Percentiles rank a stretch among this genome's conserved stretches.
Evolutionary conservation across 108 stramenopile genomes (phyloP).

Genomic region (Phaeodactylum tricornutum): DNA sequence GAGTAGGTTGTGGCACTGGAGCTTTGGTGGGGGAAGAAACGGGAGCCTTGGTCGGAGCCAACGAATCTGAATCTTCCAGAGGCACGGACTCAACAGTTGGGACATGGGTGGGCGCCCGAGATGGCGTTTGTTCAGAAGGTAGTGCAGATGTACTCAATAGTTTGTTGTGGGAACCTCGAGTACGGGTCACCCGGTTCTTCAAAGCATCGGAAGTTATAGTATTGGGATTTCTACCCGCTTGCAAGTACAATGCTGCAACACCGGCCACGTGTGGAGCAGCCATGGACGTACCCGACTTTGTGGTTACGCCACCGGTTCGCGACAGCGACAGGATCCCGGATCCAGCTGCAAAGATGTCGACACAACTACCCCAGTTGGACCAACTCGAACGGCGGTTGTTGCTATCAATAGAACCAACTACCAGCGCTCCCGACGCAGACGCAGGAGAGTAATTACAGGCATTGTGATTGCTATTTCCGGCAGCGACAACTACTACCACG

Average conservation of each 20-base stretch:
- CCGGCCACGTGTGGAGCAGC: conserved; percentile 65
- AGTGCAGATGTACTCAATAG: not conserved
- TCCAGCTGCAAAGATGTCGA: conserved; percentile 46
- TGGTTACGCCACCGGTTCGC: too few species aligned
- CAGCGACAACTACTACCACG: conserved; percentile 45
- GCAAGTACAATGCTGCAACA: conserved; percentile 37
- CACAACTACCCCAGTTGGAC: conserved; percentile 1
- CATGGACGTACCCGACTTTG: conserved; percentile 39
- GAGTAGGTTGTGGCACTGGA: too few species aligned
- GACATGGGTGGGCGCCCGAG: too few species aligned
- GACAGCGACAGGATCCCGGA: conserved; percentile 15
- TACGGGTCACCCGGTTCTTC: not conserved
- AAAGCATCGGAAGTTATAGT: too few species aligned
- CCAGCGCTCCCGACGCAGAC: conserved; percentile 29
- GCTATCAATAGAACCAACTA: conserved; percentile 19
- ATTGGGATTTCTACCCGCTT: too few species aligned
- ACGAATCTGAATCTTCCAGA: too few species aligned
- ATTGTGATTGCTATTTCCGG: conserved; percentile 38
- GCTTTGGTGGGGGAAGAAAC: too few species aligned
- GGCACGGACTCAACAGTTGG: too few species aligned
- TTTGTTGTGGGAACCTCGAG: not conserved
- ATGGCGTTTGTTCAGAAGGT: too few species aligned
- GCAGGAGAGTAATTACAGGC: conserved; percentile 31
- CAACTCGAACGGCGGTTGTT: conserved; percentile 5
- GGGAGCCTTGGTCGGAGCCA: too few species aligned